phyloP scores from a whole-genome alignment of 2,329 filamentous ascomycete species.

The Calonectria fujianensis region DNA sequence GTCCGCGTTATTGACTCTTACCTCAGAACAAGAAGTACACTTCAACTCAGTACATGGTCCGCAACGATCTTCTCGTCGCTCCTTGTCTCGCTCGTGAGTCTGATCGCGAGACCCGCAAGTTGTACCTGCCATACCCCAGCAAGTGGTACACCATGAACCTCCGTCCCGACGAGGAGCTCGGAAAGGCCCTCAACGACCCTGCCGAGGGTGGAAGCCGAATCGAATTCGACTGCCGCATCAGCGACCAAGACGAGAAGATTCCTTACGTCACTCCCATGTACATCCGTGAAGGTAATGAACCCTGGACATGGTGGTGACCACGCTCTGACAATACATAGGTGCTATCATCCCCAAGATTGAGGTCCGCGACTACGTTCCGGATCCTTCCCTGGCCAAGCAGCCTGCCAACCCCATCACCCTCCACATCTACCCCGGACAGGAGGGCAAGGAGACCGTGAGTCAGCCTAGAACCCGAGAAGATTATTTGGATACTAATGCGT shows the following conservation, averaged over 20 bases:
- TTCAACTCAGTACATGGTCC: constrained; percentile 23
- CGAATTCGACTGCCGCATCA: constrained; percentile 15
- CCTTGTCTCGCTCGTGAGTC: not conserved
- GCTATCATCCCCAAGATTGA: constrained; percentile 27
- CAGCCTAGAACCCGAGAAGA: not conserved
- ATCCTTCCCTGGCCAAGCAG: not conserved
- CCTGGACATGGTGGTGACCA: no score
- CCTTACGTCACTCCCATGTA: constrained; percentile 27
- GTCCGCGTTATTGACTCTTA: not conserved
- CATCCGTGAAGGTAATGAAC: constrained; percentile 21
- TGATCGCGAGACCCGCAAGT: not conserved
- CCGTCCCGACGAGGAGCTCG: constrained; percentile 18
- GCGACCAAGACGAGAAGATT: constrained; percentile 6
- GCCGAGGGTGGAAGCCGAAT: constrained; percentile 14
- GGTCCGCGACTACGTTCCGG: constrained; percentile 9
- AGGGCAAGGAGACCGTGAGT: constrained; percentile 6
- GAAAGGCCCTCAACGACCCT: not conserved
- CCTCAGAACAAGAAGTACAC: constrained; percentile 19
- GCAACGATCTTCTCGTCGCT: constrained; percentile 24
- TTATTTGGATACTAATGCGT: no score
- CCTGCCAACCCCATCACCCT: constrained; percentile 22
- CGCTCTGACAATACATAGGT: not conserved
- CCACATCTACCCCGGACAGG: constrained; percentile 21
- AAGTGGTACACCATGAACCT: constrained; percentile 27
- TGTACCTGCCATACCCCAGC: constrained; percentile 20